Conservation (phyloP, 2,329 filamentous ascomycete species). For the Ceratocystis destructans region DNA sequence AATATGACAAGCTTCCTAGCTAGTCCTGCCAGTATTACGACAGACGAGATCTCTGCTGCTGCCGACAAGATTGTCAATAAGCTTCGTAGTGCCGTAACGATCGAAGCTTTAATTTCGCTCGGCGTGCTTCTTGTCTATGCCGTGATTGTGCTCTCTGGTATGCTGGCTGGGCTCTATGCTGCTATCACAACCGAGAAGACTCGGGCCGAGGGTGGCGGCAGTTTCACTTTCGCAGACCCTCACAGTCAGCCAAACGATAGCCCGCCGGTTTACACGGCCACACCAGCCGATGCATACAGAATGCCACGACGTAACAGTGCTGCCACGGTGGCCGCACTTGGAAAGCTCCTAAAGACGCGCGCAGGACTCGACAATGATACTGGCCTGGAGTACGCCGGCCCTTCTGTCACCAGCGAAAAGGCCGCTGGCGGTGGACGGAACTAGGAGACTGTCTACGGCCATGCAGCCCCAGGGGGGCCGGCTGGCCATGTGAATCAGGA, state of each 20-base stretch:
- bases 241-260: background rate
- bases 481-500: background rate
- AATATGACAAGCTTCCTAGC: conserved; percentile 59
- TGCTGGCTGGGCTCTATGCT: conserved; percentile 50
- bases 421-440: conserved; percentile 1
- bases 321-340: background rate
- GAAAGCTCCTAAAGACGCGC: background rate
- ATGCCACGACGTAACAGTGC: background rate
- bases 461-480: conserved; percentile 3
- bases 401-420: conserved; percentile 14
- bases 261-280: conserved; percentile 11
- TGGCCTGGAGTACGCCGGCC: background rate
- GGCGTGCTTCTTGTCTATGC: conserved; percentile 65
- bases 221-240: conserved; percentile 9
- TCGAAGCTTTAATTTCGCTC: conserved; percentile 67
- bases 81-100: conserved; percentile 53
- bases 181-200: conserved; percentile 47
- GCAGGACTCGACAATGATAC: background rate
- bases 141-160: conserved; percentile 59
- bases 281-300: conserved; percentile 3
- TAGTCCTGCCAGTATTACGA: conserved; percentile 57
- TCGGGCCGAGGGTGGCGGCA: conserved; percentile 28
- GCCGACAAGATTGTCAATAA: conserved; percentile 55
- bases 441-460: conserved; percentile 8
- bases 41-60: conserved; percentile 68